A percentile compares a stretch with the other conserved stretches of the same genome.
Evolutionary conservation across 2,329 filamentous ascomycete genomes (phyloP).

Genomic region (Grosmannia huntii): DNA sequence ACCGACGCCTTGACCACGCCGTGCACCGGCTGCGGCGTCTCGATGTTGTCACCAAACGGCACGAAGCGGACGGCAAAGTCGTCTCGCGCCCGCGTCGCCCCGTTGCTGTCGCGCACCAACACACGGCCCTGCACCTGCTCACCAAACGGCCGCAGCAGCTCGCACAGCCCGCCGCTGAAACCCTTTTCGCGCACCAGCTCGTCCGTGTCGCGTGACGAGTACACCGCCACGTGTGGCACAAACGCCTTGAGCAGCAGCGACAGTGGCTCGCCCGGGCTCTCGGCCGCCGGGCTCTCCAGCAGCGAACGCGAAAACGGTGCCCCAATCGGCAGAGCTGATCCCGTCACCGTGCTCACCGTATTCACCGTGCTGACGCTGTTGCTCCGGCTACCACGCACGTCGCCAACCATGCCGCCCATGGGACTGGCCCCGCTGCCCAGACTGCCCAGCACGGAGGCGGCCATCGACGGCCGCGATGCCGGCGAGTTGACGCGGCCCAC

Average conservation of each 20-base stretch:
- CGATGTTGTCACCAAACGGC: conserved; percentile 48
- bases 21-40: conserved; percentile 31
- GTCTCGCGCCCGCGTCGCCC: conserved; percentile 69
- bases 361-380: background rate
- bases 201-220: conserved; percentile 79
- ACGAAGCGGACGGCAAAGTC: conserved; percentile 86
- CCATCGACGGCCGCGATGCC: conserved; percentile 38
- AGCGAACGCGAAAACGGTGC: conserved; percentile 29
- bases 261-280: conserved; percentile 9
- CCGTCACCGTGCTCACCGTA: background rate
- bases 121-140: conserved; percentile 81
- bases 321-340: conserved; percentile 18
- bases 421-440: background rate
- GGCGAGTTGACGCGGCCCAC: conserved; percentile 42
- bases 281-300: conserved; percentile 7
- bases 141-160: conserved; percentile 81
- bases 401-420: no score
- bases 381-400: background rate
- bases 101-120: conserved; percentile 79
- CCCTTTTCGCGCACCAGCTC: conserved; percentile 72
- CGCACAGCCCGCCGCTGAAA: conserved; percentile 67
- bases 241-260: conserved; percentile 69
- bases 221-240: conserved; percentile 77
- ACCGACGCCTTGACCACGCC: conserved; percentile 18
- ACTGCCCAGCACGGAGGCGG: background rate